phyloP scores from a whole-genome alignment of 2,329 filamentous ascomycete species.

The Nemania serpens region DNA sequence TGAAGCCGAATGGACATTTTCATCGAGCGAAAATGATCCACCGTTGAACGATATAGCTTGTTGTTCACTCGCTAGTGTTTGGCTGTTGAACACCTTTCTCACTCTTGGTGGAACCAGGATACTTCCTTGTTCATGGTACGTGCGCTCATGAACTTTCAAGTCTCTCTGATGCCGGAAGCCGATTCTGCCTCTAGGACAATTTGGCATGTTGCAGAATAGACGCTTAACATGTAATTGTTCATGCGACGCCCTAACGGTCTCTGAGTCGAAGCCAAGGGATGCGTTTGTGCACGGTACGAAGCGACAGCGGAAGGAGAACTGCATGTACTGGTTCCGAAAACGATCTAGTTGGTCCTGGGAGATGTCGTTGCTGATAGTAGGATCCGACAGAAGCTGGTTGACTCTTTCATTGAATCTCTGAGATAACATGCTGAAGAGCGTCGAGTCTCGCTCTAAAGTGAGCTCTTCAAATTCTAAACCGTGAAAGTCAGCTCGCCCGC shows the following conservation, averaged over 20 bases:
- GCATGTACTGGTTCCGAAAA: conserved; percentile 7
- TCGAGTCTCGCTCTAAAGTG: background rate
- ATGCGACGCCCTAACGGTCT: conserved; percentile 3
- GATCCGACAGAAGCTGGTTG: conserved; percentile 1
- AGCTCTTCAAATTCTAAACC: conserved; percentile 6
- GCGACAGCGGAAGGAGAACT: conserved; percentile 12
- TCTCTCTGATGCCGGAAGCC: conserved; percentile 11
- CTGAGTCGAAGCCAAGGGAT: conserved; percentile 16
- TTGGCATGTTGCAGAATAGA: conserved; percentile 13
- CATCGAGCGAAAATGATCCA: background rate
- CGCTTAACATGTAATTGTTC: conserved; percentile 14
- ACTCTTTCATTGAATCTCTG: background rate
- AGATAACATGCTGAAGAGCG: conserved; percentile 8
- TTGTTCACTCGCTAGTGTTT: background rate
- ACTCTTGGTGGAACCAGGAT: conserved; percentile 14
- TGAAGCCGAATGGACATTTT: background rate
- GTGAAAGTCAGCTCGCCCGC: background rate
- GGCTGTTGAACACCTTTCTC: background rate
- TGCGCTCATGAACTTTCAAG: conserved; percentile 1
- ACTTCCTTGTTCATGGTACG: conserved; percentile 14
- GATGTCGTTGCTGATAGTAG: background rate
- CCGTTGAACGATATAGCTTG: background rate
- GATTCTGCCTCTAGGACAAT: conserved; percentile 11
- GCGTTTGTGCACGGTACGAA: conserved; percentile 12
- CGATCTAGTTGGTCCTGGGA: conserved; percentile 4